Base-by-base conservation (phyloP, 345 rosid genomes). In the Populus simonii region DNA sequence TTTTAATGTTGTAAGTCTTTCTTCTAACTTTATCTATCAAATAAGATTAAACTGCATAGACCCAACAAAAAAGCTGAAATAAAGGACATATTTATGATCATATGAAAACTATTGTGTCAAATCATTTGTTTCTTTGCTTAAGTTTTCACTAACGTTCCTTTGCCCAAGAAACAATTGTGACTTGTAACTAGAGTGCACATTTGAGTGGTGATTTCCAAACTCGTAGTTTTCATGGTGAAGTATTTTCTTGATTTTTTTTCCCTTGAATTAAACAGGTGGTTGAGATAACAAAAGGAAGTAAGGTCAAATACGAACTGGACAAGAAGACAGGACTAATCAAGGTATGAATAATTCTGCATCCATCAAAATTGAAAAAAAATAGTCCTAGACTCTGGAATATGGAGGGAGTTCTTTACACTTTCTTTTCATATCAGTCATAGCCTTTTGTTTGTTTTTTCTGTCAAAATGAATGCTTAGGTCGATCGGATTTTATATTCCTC, bases 271-370 rank as follows among this genome's bases (percentile, higher is more conserved):
- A 62, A 65, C 83, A 94, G 98, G 98, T 94, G 72, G 94, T 94
- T 79, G 99, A 93, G 94, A 95, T 95, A 76, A 82, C 99, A 49
- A 95, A 95, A 68, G 98, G 99, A 83, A 93, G 97, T 71, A 95
- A 95, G 89, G 99, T 95, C 74, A 95, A 95, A 86, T 93, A 95
- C 83, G 99, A 95, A 82, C 91, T 95, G 20, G 99, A 95, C 88
- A 95, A 95, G 88, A 95, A 91, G 87, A 93, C 97, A 0, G 98
- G 99, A 73, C 83, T 95, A 70, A 95, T 95, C 47, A 93, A 95
- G 93, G 98, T 94, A 79, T 53, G 29, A 20, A 65, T 51, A 39
- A 4, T 57, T 59, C 11, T 7, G 3, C 5, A 71, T 66, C 43
- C 11, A 36, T 16, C 25, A 7, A 47, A 45, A 6, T 33, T n/a